Base-by-base conservation (phyloP, 2,329 filamentous ascomycete genomes). In the Chalaropsis ovoidea region DNA sequence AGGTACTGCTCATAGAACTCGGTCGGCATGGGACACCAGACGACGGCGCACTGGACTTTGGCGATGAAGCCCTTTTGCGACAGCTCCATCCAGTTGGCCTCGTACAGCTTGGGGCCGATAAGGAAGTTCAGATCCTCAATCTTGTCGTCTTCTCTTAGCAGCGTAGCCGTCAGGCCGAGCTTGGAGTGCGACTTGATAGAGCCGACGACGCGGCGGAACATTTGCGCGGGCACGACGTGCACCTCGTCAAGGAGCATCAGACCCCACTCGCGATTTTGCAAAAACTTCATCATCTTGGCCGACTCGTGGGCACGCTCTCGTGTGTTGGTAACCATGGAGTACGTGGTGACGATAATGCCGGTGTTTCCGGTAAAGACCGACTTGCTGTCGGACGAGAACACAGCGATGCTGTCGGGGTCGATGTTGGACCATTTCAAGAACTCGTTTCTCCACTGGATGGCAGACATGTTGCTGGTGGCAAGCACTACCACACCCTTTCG, bases 51-150 rank as follows among this genome's bases (percentile, higher is more conserved):
- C 75, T 99, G 94, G 1, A 99, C 94, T 70, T 90, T 88, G 43
- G 94, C 94, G 74, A 99, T 99, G 73, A 96, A 92, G 0, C 94
- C 94, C 76, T 96, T 91, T 72, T 96, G 90, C 0, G 93, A 94
- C 49, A 99, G 82, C 75, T 99, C 94, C 86, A 97, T 96, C 94
- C 94, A 99, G 74, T 99, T 99, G 35, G 94, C 94, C 76, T 99
- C 94, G 73, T 96, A 99, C 0, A 99, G 80, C 75, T 99, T 99
- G 0, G 94, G 94, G 0, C 94, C 94, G 71, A 99, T 97, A 67
- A 99, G 78, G 73, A 97, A 99, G 75, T 99, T 99, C 58, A 99
- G 77, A 79, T 97, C 92, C 31, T 89, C 90, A 73, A 99, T 99
- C 78, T 97, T 97, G 79, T 99, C 93, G 72, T 99, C 94, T 76